Evolutionary conservation across 192 early-diverging fungal genomes (phyloP).

Genomic region (Podila minutissima): DNA sequence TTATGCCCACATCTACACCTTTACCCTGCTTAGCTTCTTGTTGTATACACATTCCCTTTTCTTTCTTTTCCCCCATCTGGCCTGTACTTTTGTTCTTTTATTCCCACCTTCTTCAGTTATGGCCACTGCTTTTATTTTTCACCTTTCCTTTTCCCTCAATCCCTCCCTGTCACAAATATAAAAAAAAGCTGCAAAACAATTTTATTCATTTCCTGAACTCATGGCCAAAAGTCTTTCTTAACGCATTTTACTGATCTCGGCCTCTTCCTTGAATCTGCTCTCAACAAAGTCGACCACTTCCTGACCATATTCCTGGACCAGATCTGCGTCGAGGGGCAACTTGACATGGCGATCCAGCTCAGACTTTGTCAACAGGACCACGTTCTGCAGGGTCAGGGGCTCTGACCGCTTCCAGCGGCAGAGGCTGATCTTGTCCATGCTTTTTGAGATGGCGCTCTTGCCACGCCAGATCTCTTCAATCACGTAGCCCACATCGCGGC

Average conservation of each 20-base stretch:
- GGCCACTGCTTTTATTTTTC: slow-evolving; percentile 3
- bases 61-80: neutral
- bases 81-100: slow-evolving; percentile 9
- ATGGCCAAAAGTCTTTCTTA: slow-evolving; percentile 11
- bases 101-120: slow-evolving; percentile 8
- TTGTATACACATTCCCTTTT: slow-evolving; percentile 2
- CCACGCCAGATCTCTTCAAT: slow-evolving; percentile 93
- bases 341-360: slow-evolving; percentile 78
- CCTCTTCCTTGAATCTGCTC: slow-evolving; percentile 57
- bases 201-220: neutral
- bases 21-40: neutral
- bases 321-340: slow-evolving; percentile 51
- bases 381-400: slow-evolving; percentile 77
- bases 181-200: neutral
- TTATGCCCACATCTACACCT: slow-evolving; percentile 22
- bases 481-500: slow-evolving; percentile 84
- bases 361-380: slow-evolving; percentile 84
- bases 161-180: neutral
- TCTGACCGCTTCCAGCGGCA: slow-evolving; percentile 78
- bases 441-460: slow-evolving; percentile 78
- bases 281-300: slow-evolving; percentile 64
- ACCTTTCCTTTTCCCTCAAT: slow-evolving; percentile 1
- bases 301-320: slow-evolving; percentile 61
- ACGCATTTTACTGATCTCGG: slow-evolving; percentile 34
- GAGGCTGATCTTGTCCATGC: slow-evolving; percentile 77